These are phyloP conservation scores for Capillidium rhysosporum DNA, from an alignment of 371 early-diverging fungal species.

Conservation along the genomic window DNA sequence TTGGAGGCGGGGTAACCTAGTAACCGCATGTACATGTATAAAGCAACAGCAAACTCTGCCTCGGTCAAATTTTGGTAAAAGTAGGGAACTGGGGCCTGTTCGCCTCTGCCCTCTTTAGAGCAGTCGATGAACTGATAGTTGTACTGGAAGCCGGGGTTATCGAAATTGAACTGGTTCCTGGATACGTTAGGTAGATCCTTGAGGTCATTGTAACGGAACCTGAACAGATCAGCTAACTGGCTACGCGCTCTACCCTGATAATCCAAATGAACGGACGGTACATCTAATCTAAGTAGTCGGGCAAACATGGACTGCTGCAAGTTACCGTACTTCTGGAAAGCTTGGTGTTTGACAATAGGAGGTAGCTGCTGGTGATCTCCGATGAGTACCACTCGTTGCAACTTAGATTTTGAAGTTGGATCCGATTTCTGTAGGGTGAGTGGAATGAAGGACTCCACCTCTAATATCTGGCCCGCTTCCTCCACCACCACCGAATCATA, in stretches of 20 bases:
- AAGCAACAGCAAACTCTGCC: slow-evolving; percentile 87
- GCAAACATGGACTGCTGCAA: slow-evolving; percentile 86
- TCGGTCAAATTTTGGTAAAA: slow-evolving; percentile 85
- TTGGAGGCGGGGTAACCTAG: slow-evolving; percentile 61
- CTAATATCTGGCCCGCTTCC: slow-evolving; percentile 93
- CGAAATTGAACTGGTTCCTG: slow-evolving; percentile 20
- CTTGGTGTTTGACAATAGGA: slow-evolving; percentile 73
- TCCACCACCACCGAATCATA: slow-evolving; percentile 94
- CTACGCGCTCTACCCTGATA: slow-evolving; percentile 68
- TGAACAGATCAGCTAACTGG: slow-evolving; percentile 57
- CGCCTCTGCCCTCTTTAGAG: slow-evolving; percentile 49
- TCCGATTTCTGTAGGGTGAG: slow-evolving; percentile 41
- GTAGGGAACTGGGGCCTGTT: slow-evolving; percentile 55
- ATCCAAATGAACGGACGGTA: slow-evolving; percentile 64
- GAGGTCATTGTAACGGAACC: slow-evolving; percentile 53
- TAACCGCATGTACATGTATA: slow-evolving; percentile 88
- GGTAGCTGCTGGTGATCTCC: slow-evolving; percentile 96
- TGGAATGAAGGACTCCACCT: slow-evolving; percentile 90
- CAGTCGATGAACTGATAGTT: slow-evolving; percentile 77
- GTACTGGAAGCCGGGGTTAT: slow-evolving; percentile 69
- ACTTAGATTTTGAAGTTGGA: slow-evolving; percentile 22
- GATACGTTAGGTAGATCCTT: slow-evolving; percentile 32
- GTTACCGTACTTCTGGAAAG: slow-evolving; percentile 62
- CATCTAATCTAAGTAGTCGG: slow-evolving; percentile 75
- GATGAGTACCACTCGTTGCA: slow-evolving; percentile 81